phyloP scores from a whole-genome alignment of 2,329 filamentous ascomycete genomes.

The Ramichloridium luteum region DNA sequence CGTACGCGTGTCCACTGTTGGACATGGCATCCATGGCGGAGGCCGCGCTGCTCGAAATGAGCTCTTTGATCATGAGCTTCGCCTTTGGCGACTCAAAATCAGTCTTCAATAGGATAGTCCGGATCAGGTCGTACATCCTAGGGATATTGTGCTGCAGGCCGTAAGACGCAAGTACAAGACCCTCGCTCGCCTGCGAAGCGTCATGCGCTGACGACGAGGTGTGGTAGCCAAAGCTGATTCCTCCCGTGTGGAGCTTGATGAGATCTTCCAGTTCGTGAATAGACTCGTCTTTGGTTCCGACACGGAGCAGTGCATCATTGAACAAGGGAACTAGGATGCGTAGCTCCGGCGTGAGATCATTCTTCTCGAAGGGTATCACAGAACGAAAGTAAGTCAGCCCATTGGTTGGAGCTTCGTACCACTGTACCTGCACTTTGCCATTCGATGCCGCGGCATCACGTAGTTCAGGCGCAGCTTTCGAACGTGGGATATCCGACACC shows the following conservation, averaged over 20 bases:
- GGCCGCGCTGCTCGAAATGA: constrained; percentile 76
- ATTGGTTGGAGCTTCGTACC: constrained; percentile 88
- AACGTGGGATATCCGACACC: constrained; percentile 76
- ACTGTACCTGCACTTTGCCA: constrained; percentile 55
- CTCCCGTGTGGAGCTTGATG: constrained; percentile 93
- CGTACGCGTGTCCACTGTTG: constrained; percentile 77
- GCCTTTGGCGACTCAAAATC: constrained; percentile 79
- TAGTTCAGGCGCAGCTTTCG: constrained; percentile 61
- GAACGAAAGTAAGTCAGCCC: constrained; percentile 92
- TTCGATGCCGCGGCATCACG: constrained; percentile 45
- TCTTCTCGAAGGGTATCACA: constrained; percentile 54
- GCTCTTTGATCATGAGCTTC: constrained; percentile 68
- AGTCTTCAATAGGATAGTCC: constrained; percentile 70
- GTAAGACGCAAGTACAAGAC: constrained; percentile 72
- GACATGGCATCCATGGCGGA: constrained; percentile 87
- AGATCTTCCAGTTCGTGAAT: constrained; percentile 94
- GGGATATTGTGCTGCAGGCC: constrained; percentile 82
- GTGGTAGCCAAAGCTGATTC: constrained; percentile 74
- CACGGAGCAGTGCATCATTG: constrained; percentile 80
- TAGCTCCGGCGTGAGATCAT: constrained; percentile 71
- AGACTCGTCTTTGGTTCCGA: constrained; percentile 74
- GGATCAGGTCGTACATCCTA: constrained; percentile 78
- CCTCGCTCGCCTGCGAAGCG: constrained; percentile 61
- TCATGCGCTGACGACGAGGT: constrained; percentile 66
- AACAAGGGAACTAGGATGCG: constrained; percentile 79